Percentiles rank a stretch among this genome's conserved stretches.
Conservation (phyloP, 305 asterid species). For the Plantago rigida region DNA sequence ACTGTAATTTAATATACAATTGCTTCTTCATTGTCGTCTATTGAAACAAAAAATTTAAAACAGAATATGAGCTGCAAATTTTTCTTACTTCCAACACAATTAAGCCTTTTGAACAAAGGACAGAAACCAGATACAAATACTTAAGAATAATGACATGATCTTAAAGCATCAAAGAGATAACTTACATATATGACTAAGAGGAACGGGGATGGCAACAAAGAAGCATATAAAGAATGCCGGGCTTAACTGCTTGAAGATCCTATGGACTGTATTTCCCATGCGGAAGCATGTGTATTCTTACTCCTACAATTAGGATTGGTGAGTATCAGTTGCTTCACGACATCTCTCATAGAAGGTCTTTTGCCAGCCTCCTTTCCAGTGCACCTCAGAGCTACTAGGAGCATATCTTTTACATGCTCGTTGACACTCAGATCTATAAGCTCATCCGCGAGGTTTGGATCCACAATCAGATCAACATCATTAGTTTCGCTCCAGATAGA, state of each 20-base stretch:
- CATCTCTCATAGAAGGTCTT: constrained; percentile 78
- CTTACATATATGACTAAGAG: background rate
- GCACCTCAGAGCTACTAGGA: constrained; percentile 60
- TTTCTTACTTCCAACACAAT: too few relatives aligned
- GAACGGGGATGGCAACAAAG: background rate
- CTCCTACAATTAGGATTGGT: constrained; percentile 31
- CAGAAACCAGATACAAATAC: background rate
- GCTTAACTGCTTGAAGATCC: constrained; percentile 1
- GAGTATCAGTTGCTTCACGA: constrained; percentile 49
- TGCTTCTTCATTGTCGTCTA: too few relatives aligned
- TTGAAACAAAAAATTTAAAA: too few relatives aligned
- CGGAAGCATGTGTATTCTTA: constrained; percentile 21
- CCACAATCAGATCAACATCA: constrained; percentile 44
- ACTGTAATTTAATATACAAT: too few relatives aligned
- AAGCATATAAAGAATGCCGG: background rate
- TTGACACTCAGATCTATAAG: constrained; percentile 44
- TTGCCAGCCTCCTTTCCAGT: constrained; percentile 46
- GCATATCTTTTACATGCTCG: constrained; percentile 45
- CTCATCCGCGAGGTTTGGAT: constrained; percentile 47
- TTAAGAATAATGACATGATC: background rate
- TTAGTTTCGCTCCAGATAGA: constrained; percentile 37
- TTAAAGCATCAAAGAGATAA: too few relatives aligned
- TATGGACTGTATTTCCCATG: background rate
- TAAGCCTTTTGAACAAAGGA: background rate
- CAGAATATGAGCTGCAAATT: too few relatives aligned